Percentiles rank a stretch among this genome's conserved stretches.
phyloP scores from a whole-genome alignment of 176 grass and related monocot genomes.

The Cenchrus fungigraminus region DNA sequence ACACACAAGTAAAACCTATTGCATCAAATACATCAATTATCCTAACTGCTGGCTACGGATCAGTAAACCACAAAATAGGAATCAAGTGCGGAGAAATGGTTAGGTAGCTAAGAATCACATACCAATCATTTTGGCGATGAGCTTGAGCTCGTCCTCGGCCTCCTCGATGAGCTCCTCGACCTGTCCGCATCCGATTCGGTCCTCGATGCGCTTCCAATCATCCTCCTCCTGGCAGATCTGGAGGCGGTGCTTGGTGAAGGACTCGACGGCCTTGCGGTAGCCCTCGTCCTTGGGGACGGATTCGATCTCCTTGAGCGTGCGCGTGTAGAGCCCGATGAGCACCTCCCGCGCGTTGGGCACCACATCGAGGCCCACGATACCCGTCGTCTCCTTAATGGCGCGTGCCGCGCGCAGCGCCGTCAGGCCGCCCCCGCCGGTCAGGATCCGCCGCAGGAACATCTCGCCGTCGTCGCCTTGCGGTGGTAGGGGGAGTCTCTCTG shows the following conservation, averaged over 20 bases:
- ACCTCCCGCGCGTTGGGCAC: conserved; percentile 82
- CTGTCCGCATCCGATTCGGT: conserved; percentile 74
- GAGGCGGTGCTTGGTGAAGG: conserved; percentile 78
- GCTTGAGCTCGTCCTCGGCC: conserved; percentile 89
- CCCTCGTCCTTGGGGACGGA: conserved; percentile 77
- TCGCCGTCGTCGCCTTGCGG: conserved; percentile 25
- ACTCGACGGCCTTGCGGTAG: conserved; percentile 94
- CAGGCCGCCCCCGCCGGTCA: conserved; percentile 61
- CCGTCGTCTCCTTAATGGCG: conserved; percentile 80
- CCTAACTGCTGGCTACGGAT: conserved; percentile 13
- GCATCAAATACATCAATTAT: conserved; percentile 4
- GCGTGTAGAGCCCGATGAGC: conserved; percentile 76
- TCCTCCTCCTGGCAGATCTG: conserved; percentile 87
- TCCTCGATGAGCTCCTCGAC: conserved; percentile 96
- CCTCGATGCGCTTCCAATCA: conserved; percentile 84
- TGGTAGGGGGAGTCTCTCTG: conserved; percentile 22
- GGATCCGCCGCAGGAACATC: conserved; percentile 87
- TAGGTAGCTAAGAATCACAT: background rate
- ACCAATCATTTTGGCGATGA: conserved; percentile 86
- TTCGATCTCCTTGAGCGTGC: conserved; percentile 89
- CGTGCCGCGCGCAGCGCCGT: conserved; percentile 48
- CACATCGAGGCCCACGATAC: conserved; percentile 90
- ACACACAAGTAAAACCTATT: background rate
- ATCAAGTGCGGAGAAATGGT: background rate
- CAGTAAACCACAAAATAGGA: background rate